Evolutionary conservation across 441 rosid genomes (phyloP), one percentile per base, ranked within the genome.

Genomic region (Erodium moschatum): DNA sequence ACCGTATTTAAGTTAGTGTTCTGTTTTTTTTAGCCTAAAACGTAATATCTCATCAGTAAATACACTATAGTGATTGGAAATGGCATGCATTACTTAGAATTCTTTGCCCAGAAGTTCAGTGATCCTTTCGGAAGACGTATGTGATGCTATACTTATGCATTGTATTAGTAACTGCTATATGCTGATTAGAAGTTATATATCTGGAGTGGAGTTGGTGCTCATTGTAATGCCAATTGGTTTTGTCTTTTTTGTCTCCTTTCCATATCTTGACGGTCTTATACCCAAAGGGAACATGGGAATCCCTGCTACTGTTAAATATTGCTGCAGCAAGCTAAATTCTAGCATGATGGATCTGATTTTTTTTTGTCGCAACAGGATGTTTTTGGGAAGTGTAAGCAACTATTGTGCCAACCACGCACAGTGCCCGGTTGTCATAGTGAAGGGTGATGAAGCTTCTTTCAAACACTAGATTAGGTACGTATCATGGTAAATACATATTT

Each of bases 321-420:
- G 27, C 27, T 24, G 13, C 52, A 46, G 52, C 52, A 9, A 46
- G 15, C 52, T 46, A 46, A 46, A 12, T 46, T 46, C n/a, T 46
- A 46, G 52, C 52, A 10, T 11, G 52, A 46, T 1, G 9, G 52
- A 46, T 10, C 52, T 46, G 52, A 11, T 10, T 2, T 7, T 12
- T 1, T 1, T 9, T 10, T 65, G 64, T 69, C 69, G 50, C 6
- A 66, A 74, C 82, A 90, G 98, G 82, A 92, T 92, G 97, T 89
- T 92, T 79, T 65, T 90, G 81, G 98, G 98, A 82, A 92, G 97
- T 65, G 97, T 90, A 74, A 92, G 98, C 87, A 90, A 86, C 85
- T 90, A 86, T 76, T 90, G 97, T 70, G 69, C 91, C 81, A 90
- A 85, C 79, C 88, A 87, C 20, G 89, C 86, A 1, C 86, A 75